phyloP scores from a whole-genome alignment of 2,329 filamentous ascomycete genomes.

The Calonectria pauciramosa region DNA sequence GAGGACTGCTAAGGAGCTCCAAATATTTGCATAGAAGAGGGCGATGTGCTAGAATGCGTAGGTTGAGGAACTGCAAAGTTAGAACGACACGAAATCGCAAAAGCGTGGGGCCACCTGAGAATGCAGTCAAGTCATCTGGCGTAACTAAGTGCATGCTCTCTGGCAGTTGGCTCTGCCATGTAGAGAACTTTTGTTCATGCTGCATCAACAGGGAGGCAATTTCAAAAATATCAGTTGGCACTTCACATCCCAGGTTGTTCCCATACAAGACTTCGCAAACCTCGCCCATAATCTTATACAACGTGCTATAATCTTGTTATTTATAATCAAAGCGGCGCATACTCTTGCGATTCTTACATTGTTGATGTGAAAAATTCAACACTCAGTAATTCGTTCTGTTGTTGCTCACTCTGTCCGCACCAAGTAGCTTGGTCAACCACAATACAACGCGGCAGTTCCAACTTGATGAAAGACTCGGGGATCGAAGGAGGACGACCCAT shows the following conservation, averaged over 20 bases:
- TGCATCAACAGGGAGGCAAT: background rate
- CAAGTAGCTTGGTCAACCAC: background rate
- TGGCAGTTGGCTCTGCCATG: background rate
- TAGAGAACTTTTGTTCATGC: background rate
- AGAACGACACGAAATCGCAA: background rate
- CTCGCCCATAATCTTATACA: background rate
- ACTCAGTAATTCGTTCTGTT: too few relatives aligned
- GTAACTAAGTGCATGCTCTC: background rate
- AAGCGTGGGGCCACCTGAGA: background rate
- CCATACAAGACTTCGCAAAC: background rate
- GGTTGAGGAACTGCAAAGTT: background rate
- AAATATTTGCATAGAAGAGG: background rate
- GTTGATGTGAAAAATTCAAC: background rate
- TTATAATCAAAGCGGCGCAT: background rate
- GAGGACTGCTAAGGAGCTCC: background rate
- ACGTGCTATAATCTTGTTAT: background rate
- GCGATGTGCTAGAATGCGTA: background rate
- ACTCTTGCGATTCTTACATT: background rate
- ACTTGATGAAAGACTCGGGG: background rate
- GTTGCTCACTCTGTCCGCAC: too few relatives aligned
- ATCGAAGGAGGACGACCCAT: background rate
- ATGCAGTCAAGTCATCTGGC: background rate
- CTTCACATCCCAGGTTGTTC: background rate
- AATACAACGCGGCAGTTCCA: background rate
- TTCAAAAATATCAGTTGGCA: background rate